These are phyloP conservation scores for Pilatotrama ljubarskyi DNA, from an alignment of 768 basidiomycete genomes.

Conservation along the genomic window DNA sequence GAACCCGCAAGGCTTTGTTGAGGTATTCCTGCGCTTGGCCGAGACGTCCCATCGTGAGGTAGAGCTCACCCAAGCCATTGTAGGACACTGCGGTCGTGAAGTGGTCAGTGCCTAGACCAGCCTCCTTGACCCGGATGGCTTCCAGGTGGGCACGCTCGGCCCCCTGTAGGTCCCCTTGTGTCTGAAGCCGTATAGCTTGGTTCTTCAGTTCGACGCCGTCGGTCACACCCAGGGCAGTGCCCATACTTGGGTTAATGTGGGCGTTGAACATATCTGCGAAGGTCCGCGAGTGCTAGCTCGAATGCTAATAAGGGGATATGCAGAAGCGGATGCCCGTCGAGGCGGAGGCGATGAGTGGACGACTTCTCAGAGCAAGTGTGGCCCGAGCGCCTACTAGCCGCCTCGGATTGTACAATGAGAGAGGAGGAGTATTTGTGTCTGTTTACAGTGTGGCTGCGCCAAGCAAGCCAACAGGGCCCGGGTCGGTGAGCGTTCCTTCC, in stretches of 20 bases:
- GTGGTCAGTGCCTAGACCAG: conserved; percentile 25
- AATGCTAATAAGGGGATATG: no score
- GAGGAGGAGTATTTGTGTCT: conserved; percentile 11
- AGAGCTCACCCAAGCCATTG: conserved; percentile 39
- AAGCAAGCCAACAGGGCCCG: conserved; percentile 17
- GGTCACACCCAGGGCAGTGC: neutral
- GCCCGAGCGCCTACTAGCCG: neutral
- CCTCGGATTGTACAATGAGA: no score
- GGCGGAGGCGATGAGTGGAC: neutral
- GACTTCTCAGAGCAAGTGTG: neutral
- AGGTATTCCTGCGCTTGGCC: conserved; percentile 41
- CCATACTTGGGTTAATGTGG: conserved; percentile 10
- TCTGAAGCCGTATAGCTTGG: conserved; percentile 22
- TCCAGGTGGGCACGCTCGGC: conserved; percentile 35
- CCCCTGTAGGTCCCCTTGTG: conserved; percentile 26
- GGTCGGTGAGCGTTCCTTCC: conserved; percentile 16
- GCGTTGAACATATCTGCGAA: neutral
- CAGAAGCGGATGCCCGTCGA: no score
- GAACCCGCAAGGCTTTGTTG: conserved; percentile 32
- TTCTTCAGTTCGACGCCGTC: conserved; percentile 28
- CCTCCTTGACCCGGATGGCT: conserved; percentile 34
- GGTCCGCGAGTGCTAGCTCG: no score
- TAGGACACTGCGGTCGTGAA: conserved; percentile 29
- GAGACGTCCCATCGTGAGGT: conserved; percentile 36
- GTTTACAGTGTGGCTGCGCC: conserved; percentile 18